phyloP scores from a whole-genome alignment of 805 yeast species.

The Teunomyces gatunensis region DNA sequence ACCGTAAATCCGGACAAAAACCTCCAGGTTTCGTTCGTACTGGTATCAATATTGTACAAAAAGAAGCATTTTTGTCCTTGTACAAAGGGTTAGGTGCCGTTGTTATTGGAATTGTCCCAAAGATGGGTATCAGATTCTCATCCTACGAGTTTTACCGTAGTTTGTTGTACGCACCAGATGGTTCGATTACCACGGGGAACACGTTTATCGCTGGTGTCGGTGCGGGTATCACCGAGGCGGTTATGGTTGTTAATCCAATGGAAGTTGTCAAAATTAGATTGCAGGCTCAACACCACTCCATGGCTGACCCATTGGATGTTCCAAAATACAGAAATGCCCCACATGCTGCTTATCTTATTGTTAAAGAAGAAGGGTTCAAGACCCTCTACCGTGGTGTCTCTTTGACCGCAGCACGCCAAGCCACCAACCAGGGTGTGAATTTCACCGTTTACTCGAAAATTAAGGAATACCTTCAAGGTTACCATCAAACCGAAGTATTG shows the following conservation, averaged over 20 bases:
- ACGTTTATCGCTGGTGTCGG: slow-evolving; percentile 93
- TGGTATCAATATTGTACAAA: slow-evolving; percentile 70
- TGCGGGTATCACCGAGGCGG: slow-evolving; percentile 97
- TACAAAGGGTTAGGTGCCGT: slow-evolving; percentile 98
- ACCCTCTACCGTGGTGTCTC: slow-evolving; percentile 93
- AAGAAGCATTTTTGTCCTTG: slow-evolving; percentile 81
- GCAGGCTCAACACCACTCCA: slow-evolving; percentile 91
- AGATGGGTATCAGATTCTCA: slow-evolving; percentile 96
- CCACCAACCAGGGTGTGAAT: slow-evolving; percentile 97
- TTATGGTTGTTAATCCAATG: slow-evolving; percentile 92
- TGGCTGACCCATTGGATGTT: slow-evolving; percentile 75
- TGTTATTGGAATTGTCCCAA: slow-evolving; percentile 94
- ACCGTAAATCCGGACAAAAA: slow-evolving; percentile 66
- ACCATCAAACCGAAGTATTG: slow-evolving; percentile 55
- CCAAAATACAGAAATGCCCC: slow-evolving; percentile 92
- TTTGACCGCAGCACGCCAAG: slow-evolving; percentile 96
- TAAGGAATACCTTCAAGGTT: slow-evolving; percentile 64
- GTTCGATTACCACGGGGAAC: slow-evolving; percentile 65
- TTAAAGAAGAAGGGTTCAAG: slow-evolving; percentile 85
- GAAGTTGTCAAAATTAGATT: slow-evolving; percentile 95
- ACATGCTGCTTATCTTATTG: slow-evolving; percentile 81
- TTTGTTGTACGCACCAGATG: slow-evolving; percentile 59
- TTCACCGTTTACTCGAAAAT: slow-evolving; percentile 91
- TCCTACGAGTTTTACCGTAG: slow-evolving; percentile 88
- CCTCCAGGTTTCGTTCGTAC: slow-evolving; percentile 86